Evolutionary conservation across 805 yeast genomes (phyloP), one percentile per base, ranked within the genome.

Genomic region (Metschnikowia baotianmanensis): DNA sequence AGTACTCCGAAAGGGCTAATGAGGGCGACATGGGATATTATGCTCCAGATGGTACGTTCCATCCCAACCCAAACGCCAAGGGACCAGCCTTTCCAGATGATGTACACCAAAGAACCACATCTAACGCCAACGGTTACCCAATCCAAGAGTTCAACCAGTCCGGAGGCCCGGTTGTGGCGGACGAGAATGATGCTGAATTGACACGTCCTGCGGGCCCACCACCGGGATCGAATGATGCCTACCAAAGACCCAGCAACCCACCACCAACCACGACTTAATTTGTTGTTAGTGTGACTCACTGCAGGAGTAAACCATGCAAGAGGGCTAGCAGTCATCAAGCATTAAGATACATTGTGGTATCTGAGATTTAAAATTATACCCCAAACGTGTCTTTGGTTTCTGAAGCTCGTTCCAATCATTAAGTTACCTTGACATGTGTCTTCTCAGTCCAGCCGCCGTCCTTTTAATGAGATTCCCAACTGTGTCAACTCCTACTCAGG

Each of bases 1-100:
- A 82, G 2, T 85, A 85, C 48, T 76, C 88, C 0, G 85, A 67
- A 10, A 62, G 69, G n/a, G 80, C 89, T 0, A 81, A 80, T 47
- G 86, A 81, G 21, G 71, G 76, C 34, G 96, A 89, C 57, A 77
- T 84, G 57, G 96, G 95, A 0, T 82, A 76, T 58, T 86, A 85
- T 52, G 93, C 86, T 58, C 65, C 63, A 25, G 59, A 70, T 23
- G 96, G 88, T 28, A 70, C 41, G 17, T 31, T 28, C 26, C 38
- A 46, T 24, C 40, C 50, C 5, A 52, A 50, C 37, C 56, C 54
- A 1, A 52, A 52, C 31, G 44, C 48, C 13, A 52, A 52, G 34
- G 48, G 43, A 21, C 51, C 51, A 5, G 38, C 33, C 9, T 20
- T 44, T 17, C 54, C 56, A 2, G 51, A 47, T 17, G 37, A 22